Base-by-base conservation (phyloP, 2,329 filamentous ascomycete genomes). In the Cytospora piceicola region DNA sequence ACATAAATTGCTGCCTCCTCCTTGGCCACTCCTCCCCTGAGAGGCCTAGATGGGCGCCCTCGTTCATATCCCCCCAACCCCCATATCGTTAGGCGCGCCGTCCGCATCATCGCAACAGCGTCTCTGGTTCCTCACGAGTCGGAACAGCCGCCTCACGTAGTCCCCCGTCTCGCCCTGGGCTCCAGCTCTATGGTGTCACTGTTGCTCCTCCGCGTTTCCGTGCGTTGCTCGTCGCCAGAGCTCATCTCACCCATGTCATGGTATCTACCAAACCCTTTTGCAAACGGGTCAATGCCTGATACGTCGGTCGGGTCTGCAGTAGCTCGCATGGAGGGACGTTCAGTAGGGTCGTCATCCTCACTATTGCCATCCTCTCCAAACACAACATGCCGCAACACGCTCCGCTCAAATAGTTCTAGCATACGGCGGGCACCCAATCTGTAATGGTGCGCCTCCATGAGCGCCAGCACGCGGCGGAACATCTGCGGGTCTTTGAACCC, bases 371-470 rank as follows among this genome's bases (percentile, higher is more conserved):
- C 90, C 71, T 94, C 90, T 59, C 91, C 91, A 65, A 96, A 88
- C 15, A 99, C 91, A 67, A 97, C 91, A 70, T 88, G 87, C 69
- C 93, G 84, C 78, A 98, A 83, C 53, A 98, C 92, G 66, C 87
- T 89, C 78, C 94, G 95, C 73, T 98, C 94, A 73, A 99, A 99
- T 27, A 99, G 80, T 74, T 98, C 95, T 67, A 98, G 89, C 42
- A 97, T 94, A 55, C 94, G 89, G 68, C 94, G 90, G 32, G 96
- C 91, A 1, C 90, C 90, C 2, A 99, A 84, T 27, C 93, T 87
- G 77, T 95, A 98, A 74, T 96, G 93, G 72, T 97, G 94, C 70
- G 88, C 89, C 76, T 97, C 93, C 66, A 99, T 83, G 58, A 98
- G 83, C 11, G 87, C 86, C 81, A 99, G 89, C 56, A 95, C 89